Conservation (phyloP, 805 yeast species). For the Metschnikowia kofuensis region DNA sequence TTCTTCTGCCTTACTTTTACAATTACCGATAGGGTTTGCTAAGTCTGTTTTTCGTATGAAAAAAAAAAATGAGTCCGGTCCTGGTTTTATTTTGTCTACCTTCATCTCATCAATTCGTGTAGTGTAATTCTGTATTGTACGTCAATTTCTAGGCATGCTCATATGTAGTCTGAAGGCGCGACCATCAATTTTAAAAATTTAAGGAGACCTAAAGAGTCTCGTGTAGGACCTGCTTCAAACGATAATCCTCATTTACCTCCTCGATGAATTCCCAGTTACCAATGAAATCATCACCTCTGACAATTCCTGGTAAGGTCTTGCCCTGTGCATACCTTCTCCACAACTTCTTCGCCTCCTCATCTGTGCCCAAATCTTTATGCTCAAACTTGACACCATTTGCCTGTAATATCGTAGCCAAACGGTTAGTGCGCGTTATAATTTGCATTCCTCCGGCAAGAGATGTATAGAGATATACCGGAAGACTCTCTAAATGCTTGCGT, state of each 20-base stretch:
- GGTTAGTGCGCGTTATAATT: constrained; percentile 71
- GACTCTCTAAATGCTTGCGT: constrained; percentile 41
- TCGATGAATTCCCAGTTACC: constrained; percentile 86
- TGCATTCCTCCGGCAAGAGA: constrained; percentile 87
- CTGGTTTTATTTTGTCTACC: no score
- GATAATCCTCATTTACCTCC: constrained; percentile 80
- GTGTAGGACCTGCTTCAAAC: constrained; percentile 58
- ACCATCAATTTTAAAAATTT: background rate
- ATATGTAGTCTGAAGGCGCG: background rate
- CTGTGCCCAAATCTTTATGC: constrained; percentile 80
- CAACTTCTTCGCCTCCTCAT: constrained; percentile 76
- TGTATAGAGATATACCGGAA: constrained; percentile 74
- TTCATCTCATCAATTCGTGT: no score
- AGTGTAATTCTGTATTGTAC: no score
- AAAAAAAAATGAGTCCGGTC: no score
- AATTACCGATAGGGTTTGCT: no score
- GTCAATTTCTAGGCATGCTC: no score
- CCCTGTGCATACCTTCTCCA: constrained; percentile 79
- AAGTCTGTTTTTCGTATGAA: no score
- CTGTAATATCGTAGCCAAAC: constrained; percentile 67
- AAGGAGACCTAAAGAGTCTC: constrained; percentile 43
- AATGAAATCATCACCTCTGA: constrained; percentile 75
- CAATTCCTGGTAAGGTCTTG: constrained; percentile 77
- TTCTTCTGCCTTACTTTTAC: no score
- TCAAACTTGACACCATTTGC: constrained; percentile 70